Evolutionary conservation across 208 protist genomes (phyloP), one percentile per base, ranked within the genome.

Genomic region (Crithidia thermophila): DNA sequence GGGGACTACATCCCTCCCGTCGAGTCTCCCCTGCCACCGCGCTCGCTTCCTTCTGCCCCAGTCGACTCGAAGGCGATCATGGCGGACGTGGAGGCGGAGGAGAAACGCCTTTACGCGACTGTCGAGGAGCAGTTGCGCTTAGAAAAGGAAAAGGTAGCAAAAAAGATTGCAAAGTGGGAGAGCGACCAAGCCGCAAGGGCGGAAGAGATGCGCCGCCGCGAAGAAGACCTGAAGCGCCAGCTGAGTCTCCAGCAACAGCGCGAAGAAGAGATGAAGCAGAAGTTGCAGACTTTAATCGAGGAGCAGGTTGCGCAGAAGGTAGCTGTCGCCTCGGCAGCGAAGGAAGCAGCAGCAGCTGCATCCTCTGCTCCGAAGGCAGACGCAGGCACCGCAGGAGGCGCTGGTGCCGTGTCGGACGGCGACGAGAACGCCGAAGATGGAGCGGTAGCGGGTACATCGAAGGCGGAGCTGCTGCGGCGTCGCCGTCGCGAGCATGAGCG

Each of bases 401-500:
- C 10, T 34, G n/a, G n/a, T n/a, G n/a, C n/a, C n/a, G n/a, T n/a
- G 27, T 70, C 7, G 6, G 57, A 47, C 2, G 49, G 49, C 33
- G 60, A 66, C 1, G 65, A 65, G 23, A 30, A 18, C 9, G 43
- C 30, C 11, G 66, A 23, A 9, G 46, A 46, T 3, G 59, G 42
- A 0, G 30, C 8, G 3, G 58, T 23, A 6, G 56, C 37, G 1
- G 36, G n/a, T n/a, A 73, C 52, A 21, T 14, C 33, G 3, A 75
- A 72, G 20, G 36, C 58, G 4, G 82, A 94, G 61, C 50, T 75
- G 21, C 84, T 89, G 46, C 84, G 85, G 30, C 86, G 87, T 3
- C 84, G 82, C 7, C 79, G 76, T 14, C 87, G 91, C 14, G 87
- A 91, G 55, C 72, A 85, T 23, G 91, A 96, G 53, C 78, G 87